phyloP scores from a whole-genome alignment of 345 rosid genomes.

The Ailanthus altissimus region DNA sequence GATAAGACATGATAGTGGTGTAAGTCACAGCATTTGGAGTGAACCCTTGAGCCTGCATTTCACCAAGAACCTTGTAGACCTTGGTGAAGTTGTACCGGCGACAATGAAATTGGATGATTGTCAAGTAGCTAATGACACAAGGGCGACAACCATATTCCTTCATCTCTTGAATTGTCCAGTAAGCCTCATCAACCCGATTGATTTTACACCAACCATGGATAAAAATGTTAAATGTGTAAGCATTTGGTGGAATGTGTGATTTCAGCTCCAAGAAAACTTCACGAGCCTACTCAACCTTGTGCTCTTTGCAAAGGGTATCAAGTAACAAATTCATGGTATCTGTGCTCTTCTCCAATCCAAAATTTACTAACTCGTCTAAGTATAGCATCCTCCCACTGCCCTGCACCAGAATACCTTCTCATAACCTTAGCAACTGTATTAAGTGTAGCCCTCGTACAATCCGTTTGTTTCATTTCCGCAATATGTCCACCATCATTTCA shows the following conservation, averaged over 20 bases:
- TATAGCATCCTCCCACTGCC: slow-evolving; percentile 84
- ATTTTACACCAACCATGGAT: slow-evolving; percentile 89
- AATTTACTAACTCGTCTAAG: slow-evolving; percentile 61
- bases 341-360: slow-evolving; percentile 67
- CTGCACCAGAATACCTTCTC: slow-evolving; percentile 79
- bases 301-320: slow-evolving; percentile 83
- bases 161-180: slow-evolving; percentile 91
- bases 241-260: slow-evolving; percentile 58
- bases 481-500: slow-evolving; percentile 65
- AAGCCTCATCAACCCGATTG: slow-evolving; percentile 76
- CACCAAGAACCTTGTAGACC: slow-evolving; percentile 65
- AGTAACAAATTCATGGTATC: slow-evolving; percentile 77
- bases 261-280: slow-evolving; percentile 58
- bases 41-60: slow-evolving; percentile 61
- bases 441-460: slow-evolving; percentile 54
- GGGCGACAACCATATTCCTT: slow-evolving; percentile 66
- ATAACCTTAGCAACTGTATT: slow-evolving; percentile 65
- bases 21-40: slow-evolving; percentile 72
- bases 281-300: slow-evolving; percentile 65
- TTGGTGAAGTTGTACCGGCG: slow-evolving; percentile 38
- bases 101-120: slow-evolving; percentile 62
- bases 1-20: slow-evolving; percentile 62
- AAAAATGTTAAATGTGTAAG: slow-evolving; percentile 72
- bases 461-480: slow-evolving; percentile 73
- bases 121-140: slow-evolving; percentile 76